Evolutionary conservation across 805 yeast genomes (phyloP), one percentile per base, ranked within the genome.

Genomic region (Cyberlindnera japonica): DNA sequence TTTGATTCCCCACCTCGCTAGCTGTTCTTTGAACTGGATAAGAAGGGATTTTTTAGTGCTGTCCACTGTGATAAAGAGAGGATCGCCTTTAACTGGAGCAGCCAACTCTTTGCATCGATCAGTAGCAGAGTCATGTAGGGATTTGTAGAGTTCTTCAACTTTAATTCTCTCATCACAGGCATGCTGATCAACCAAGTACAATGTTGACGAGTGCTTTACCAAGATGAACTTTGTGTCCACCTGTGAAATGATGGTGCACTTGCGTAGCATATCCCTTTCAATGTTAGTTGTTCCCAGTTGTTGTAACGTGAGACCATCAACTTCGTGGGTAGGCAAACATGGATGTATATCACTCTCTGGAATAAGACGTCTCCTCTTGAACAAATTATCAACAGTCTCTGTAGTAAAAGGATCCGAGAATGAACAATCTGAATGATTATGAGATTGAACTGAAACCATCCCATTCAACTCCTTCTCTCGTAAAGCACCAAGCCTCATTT

Each of bases 111-210:
- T 28, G 6, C 49, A 40, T 27, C 55, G 53, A 12, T 57, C 57
- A 5, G 55, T 25, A 1, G 61, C 65, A 9, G 47, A 45, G 6
- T 44, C 32, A 3, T 75, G 51, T 39, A 68, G 64, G 3, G 65
- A 67, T 24, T 55, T 47, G n/a, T 76, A 60, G 11, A 71, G 51
- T 1, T 44, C 37, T 50, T 88, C 96, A 2, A 83, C 72, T 33
- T 67, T 66, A 0, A 84, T 67, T 40, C 96, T 60, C 55, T 88
- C 95, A 60, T 84, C 95, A 39, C 82, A 77, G 0, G 95, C 95
- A 64, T 88, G 96, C 53, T 87, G 96, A 55, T 88, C 96, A 5
- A 83, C 51, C 1, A 76, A 61, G 16, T 75, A 57, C 13, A 76
- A 49, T 0, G 53, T n/a, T 2, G 36, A 33, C 1, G 37, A 14